Evolutionary conservation across 257 asterid genomes (phyloP).

Genomic region (Solanum tacnaense): DNA sequence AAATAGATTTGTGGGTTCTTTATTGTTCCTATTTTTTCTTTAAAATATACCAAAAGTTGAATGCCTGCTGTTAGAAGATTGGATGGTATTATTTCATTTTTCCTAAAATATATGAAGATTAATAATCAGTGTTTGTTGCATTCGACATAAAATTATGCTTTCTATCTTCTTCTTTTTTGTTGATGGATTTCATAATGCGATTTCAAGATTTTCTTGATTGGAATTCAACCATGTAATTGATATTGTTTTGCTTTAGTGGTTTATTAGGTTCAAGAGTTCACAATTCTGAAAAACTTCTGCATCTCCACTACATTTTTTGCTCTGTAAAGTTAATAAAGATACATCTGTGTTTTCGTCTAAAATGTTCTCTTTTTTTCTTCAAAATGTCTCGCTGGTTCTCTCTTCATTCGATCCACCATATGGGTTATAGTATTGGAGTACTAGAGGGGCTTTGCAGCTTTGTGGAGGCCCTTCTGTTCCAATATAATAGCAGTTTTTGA

Average conservation of each 20-base stretch:
- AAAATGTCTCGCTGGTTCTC: not conserved
- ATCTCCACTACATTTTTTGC: no score
- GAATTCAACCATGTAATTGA: no score
- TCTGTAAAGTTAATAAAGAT: not conserved
- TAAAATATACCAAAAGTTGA: no score
- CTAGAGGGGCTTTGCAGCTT: not conserved
- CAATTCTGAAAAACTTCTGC: no score
- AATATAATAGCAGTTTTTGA: not conserved
- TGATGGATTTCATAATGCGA: not conserved
- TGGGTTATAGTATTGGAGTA: not conserved
- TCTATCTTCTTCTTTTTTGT: accelerated
- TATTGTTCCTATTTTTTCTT: no score
- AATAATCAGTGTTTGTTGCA: not conserved
- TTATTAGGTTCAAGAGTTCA: not conserved
- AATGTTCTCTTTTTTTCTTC: not conserved
- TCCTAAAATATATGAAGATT: not conserved
- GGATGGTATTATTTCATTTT: not conserved
- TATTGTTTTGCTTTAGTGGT: not conserved
- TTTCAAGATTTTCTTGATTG: no score
- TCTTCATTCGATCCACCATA: not conserved
- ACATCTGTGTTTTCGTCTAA: not conserved
- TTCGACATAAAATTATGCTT: not conserved
- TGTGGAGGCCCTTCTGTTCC: not conserved
- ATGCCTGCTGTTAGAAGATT: no score
- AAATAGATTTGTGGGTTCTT: not conserved